Conservation (phyloP, 805 yeast species). For the Saccharomycopsis olivae region DNA sequence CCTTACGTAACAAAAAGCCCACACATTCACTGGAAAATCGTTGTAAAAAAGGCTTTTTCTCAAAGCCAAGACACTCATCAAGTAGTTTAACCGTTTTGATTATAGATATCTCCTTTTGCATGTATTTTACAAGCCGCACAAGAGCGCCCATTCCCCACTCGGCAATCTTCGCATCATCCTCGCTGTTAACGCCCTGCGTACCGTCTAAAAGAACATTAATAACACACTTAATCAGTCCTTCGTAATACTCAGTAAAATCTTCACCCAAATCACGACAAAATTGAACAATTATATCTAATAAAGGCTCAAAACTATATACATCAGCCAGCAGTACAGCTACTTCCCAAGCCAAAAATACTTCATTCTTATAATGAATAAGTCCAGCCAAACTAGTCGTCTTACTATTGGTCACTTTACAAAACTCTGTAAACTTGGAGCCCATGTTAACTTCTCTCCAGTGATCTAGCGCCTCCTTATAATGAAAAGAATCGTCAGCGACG, state of each 20-base stretch:
- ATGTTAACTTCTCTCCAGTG: slow-evolving; percentile 86
- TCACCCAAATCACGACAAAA: slow-evolving; percentile 81
- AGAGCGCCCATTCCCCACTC: too few relatives aligned
- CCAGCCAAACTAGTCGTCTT: slow-evolving; percentile 68
- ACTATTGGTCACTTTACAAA: slow-evolving; percentile 44
- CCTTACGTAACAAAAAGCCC: too few relatives aligned
- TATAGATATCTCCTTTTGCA: too few relatives aligned
- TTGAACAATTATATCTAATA: slow-evolving; percentile 71
- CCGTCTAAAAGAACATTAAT: too few relatives aligned
- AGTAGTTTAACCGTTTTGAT: too few relatives aligned
- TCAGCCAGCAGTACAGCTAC: slow-evolving; percentile 46
- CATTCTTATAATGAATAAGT: slow-evolving; percentile 56
- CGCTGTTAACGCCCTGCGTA: too few relatives aligned
- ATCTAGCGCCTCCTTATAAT: slow-evolving; percentile 65
- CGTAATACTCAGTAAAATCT: slow-evolving; percentile 72
- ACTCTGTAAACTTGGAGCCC: slow-evolving; percentile 58
- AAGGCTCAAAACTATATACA: slow-evolving; percentile 58
- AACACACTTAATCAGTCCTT: slow-evolving; percentile 31
- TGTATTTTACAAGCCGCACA: too few relatives aligned
- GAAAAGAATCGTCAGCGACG: slow-evolving; percentile 66
- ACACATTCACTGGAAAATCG: too few relatives aligned
- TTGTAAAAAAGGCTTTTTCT: too few relatives aligned
- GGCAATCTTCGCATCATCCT: too few relatives aligned
- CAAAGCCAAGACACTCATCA: too few relatives aligned
- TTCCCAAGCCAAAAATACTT: slow-evolving; percentile 45